Conservation (phyloP, 306 rosid species). For the Arachis stenosperma region DNA sequence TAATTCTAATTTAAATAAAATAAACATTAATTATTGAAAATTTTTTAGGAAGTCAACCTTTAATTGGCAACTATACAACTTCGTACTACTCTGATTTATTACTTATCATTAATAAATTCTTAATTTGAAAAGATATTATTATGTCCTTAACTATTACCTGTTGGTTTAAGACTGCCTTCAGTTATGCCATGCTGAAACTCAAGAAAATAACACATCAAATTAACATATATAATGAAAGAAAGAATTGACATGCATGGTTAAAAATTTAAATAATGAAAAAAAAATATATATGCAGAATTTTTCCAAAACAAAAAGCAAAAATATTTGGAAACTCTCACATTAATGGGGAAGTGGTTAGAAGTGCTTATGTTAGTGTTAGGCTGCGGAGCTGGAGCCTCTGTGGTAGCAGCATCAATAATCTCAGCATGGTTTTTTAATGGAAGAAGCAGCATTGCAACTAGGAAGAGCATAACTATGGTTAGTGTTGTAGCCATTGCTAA, state of each 20-base stretch:
- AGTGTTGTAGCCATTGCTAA: conserved; percentile 53
- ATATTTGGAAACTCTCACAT: conserved; percentile 39
- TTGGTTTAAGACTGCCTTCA: conserved; percentile 72
- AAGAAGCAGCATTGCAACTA: conserved; percentile 45
- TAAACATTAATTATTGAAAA: neutral
- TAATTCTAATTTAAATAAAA: too few species aligned
- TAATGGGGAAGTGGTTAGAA: conserved; percentile 33
- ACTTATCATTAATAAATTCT: too few species aligned
- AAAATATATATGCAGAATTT: neutral
- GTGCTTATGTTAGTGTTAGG: conserved; percentile 42
- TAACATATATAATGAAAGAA: neutral
- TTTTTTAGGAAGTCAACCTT: neutral
- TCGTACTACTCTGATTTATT: too few species aligned
- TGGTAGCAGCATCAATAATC: conserved; percentile 28
- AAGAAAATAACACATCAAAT: neutral
- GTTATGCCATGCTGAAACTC: conserved; percentile 59
- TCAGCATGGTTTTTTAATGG: conserved; percentile 48
- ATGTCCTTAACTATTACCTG: conserved; percentile 42
- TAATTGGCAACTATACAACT: neutral
- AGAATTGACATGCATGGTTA: neutral
- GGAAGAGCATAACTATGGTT: conserved; percentile 34
- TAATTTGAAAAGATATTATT: neutral
- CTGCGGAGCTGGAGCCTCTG: conserved; percentile 71
- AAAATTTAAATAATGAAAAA: neutral
- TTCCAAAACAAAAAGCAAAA: conserved; percentile 22